These are phyloP conservation scores for Solanum virginianum DNA, from an alignment of 257 asterid genomes.

Conservation along the genomic window DNA sequence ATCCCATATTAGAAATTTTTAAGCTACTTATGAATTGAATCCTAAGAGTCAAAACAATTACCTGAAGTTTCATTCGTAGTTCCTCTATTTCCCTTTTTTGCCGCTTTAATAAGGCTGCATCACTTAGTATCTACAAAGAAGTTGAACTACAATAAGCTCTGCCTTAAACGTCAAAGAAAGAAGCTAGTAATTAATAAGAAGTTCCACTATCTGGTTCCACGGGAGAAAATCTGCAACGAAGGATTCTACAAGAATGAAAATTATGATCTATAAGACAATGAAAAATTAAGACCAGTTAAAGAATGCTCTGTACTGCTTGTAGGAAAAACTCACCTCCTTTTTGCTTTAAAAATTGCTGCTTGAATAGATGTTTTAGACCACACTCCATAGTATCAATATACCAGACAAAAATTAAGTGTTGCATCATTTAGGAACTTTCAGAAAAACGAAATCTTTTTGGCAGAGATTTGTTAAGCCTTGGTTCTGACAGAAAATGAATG, in stretches of 20 bases:
- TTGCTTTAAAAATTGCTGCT: not conserved
- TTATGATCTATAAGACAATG: not conserved
- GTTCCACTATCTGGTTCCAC: not conserved
- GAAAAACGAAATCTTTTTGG: not conserved
- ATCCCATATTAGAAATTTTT: not conserved
- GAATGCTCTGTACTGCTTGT: not conserved
- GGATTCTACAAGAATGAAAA: not conserved
- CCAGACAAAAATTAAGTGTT: not conserved
- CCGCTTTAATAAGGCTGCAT: slow-evolving; percentile 86
- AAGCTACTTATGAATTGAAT: not conserved
- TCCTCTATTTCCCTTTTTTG: slow-evolving; percentile 89
- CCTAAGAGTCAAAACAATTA: slow-evolving; percentile 5
- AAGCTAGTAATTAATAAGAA: not conserved
- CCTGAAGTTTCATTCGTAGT: slow-evolving; percentile 84
- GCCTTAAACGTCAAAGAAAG: not conserved
- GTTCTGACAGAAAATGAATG: not conserved
- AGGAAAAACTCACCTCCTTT: not conserved
- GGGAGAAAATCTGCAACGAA: not conserved
- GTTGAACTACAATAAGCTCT: slow-evolving; percentile 4
- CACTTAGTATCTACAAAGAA: slow-evolving; percentile 66
- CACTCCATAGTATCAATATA: not conserved
- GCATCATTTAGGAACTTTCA: not conserved
- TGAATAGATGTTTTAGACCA: not conserved
- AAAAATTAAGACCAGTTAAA: not conserved
- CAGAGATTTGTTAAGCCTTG: not conserved